These are phyloP conservation scores for Colletotrichum sp. DNA, from an alignment of 2,329 filamentous ascomycete genomes.

Conservation along the genomic window DNA sequence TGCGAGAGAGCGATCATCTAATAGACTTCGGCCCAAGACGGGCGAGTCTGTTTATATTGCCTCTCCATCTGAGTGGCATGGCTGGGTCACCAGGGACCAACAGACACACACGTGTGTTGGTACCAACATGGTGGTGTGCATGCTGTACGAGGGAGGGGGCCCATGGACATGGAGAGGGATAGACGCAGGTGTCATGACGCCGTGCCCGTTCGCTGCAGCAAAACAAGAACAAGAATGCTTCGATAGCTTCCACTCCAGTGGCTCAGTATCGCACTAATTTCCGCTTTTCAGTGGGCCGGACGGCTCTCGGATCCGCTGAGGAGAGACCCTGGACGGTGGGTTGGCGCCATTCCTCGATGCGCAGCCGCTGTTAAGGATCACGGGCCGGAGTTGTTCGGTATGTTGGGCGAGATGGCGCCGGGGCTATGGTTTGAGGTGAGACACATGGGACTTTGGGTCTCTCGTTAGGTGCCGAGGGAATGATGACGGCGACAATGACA, in stretches of 20 bases:
- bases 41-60: constrained; percentile 12
- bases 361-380: not conserved
- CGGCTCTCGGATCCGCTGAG: not conserved
- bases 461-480: not conserved
- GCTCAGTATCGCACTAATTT: constrained; percentile 1
- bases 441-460: not conserved
- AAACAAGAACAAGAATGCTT: not conserved
- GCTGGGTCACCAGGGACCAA: not conserved
- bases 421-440: not conserved
- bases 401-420: not conserved
- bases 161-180: not conserved
- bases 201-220: not conserved
- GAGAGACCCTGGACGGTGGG: not conserved
- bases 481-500: not conserved
- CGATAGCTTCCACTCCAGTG: constrained; percentile 7
- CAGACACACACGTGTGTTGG: not conserved
- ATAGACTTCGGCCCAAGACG: not conserved
- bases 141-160: not conserved
- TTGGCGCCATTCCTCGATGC: not conserved
- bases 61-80: not conserved
- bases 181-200: not conserved
- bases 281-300: constrained; percentile 11
- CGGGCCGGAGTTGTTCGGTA: not conserved
- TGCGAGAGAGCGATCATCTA: not conserved
- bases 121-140: not conserved